Evolutionary conservation across 2,329 filamentous ascomycete species (phyloP), one percentile per base, ranked within the genome.

Genomic region (Colletotrichum truncatum): DNA sequence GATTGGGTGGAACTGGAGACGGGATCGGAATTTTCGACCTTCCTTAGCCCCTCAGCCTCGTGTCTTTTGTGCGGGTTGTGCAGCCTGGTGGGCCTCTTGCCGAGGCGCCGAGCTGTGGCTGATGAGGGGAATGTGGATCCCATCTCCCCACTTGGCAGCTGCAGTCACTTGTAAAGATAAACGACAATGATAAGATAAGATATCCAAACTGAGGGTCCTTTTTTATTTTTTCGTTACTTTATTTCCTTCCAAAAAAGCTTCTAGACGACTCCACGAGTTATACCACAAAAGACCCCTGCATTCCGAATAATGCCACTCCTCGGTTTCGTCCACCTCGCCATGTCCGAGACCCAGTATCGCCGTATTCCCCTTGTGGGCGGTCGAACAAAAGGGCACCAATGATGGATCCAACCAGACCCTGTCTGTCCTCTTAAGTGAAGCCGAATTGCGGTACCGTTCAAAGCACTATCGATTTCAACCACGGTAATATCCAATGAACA

Each of bases 21-120:
- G 57, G 63, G 43, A 56, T 65, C 63, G 63, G 49, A 63, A 56
- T 45, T 51, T 65, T 51, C 25, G 41, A 49, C 23, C 28, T 55
- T 55, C 62, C 49, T 65, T 39, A 32, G 63, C 57, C 49, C 18
- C 62, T 49, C n/a, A 65, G 57, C 57, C 62, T 65, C 57, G 49
- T 55, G 57, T 65, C 49, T 30, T 43, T 62, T 61, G 57, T 65
- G 57, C 51, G 46, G 53, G 10, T 54, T 59, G 55, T 64, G 55
- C 55, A 64, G 23, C 10, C 18, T 0, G 1, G 61, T 64, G 56
- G 61, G 45, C 46, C 46, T 32, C 26, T 1, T 28, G 6, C 56
- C 21, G 41, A 56, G 48, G 28, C 52, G 36, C 26, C 11, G 23
- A 10, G 49, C 32, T 63, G 63, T 62, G 58, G 64, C 52, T 64